Percentiles rank a stretch among this genome's conserved stretches.
Conservation (phyloP, 2,329 filamentous ascomycete species). For the Neopestalotiopsis sp. region DNA sequence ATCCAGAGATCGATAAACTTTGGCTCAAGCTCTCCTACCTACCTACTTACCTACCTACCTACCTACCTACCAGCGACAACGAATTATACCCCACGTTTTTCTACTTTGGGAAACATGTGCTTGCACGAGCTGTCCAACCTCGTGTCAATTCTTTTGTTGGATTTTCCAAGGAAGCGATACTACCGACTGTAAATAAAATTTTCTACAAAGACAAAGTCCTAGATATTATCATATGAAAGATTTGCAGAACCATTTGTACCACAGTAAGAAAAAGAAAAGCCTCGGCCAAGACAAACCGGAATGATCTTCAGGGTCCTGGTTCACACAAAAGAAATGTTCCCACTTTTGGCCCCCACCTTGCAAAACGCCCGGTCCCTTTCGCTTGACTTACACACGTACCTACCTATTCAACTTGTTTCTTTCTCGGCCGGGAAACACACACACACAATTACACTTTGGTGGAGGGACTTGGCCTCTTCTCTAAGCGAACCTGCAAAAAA, state of each 20-base stretch:
- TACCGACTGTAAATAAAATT: not conserved
- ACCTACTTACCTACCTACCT: not conserved
- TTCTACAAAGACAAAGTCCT: not conserved
- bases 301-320: not conserved
- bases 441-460: too few relatives aligned
- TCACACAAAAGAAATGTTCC: not conserved
- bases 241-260: not conserved
- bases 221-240: not conserved
- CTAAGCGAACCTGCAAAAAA: not conserved
- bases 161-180: not conserved
- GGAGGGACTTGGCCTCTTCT: not conserved
- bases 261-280: not conserved
- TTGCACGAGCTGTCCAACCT: too few relatives aligned
- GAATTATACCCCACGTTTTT: not conserved
- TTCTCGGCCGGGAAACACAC: not conserved
- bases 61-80: not conserved
- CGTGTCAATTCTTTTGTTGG: not conserved
- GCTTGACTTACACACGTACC: not conserved
- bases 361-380: not conserved
- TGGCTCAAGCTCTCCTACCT: not conserved
- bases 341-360: not conserved
- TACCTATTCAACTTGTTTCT: not conserved
- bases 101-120: too few relatives aligned
- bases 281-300: not conserved
- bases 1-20: not conserved